A percentile compares a stretch with the other conserved stretches of the same genome.
phyloP scores from a whole-genome alignment of 176 grass and related monocot species.

The Oryza glumipatula region DNA sequence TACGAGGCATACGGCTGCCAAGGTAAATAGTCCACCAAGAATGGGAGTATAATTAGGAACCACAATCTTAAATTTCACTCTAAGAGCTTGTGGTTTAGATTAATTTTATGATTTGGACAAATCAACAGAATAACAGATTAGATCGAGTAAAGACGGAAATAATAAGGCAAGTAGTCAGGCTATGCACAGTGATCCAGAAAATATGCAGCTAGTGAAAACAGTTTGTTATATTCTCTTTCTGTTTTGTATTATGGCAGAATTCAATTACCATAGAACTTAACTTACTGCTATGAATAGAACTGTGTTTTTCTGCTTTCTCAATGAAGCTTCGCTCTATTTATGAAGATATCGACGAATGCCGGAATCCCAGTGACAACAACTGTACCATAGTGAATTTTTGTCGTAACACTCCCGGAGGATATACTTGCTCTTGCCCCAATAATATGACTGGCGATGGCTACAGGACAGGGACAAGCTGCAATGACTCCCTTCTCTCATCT shows the following conservation, averaged over 20 bases:
- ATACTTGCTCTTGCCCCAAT: conserved; percentile 33
- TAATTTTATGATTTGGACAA: too few relatives aligned
- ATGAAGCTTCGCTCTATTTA: background rate
- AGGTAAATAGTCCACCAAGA: background rate
- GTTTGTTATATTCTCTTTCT: background rate
- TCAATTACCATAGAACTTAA: background rate
- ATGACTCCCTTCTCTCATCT: background rate
- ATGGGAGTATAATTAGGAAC: too few relatives aligned
- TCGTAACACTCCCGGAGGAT: conserved; percentile 30
- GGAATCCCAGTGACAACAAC: background rate
- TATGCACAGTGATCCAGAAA: too few relatives aligned
- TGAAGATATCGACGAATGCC: conserved; percentile 48
- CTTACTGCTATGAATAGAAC: background rate
- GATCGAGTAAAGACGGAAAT: too few relatives aligned
- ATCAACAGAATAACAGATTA: too few relatives aligned
- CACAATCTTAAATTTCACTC: too few relatives aligned
- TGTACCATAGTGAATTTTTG: background rate
- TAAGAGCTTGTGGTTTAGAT: too few relatives aligned
- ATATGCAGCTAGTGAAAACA: too few relatives aligned
- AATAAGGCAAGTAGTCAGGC: too few relatives aligned
- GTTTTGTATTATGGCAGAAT: background rate
- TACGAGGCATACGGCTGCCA: conserved; percentile 1
- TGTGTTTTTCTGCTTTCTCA: conserved; percentile 12
- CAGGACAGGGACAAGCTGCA: conserved; percentile 23
- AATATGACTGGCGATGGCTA: background rate